phyloP scores from a whole-genome alignment of 495 filamentous ascomycete species.

The Aspergillus ellipticus region DNA sequence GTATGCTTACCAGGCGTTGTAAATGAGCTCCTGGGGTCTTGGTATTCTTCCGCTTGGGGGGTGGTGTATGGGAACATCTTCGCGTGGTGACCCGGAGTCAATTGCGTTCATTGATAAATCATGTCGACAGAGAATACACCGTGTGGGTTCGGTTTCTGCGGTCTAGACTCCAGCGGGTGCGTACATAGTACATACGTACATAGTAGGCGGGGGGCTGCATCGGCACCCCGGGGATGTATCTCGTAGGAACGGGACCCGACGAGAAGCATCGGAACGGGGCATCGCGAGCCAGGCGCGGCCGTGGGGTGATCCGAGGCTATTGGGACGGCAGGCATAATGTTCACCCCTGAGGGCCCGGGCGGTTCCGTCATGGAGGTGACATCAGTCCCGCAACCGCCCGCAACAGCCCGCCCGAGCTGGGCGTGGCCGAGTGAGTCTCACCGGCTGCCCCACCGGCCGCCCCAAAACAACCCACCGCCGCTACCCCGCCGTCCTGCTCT shows the following conservation, averaged over 20 bases:
- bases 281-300: too few species aligned
- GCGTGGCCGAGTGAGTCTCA: constrained; percentile 23
- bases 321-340: constrained; percentile 14
- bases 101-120: not conserved
- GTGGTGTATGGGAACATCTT: constrained; percentile 14
- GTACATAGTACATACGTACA: not conserved
- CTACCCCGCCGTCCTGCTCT: constrained; percentile 24
- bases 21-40: constrained; percentile 6
- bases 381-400: constrained; percentile 51
- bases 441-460: constrained; percentile 34
- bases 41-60: constrained; percentile 3
- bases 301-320: constrained; percentile 36
- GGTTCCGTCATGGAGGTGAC: constrained; percentile 39
- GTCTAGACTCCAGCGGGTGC: too few species aligned
- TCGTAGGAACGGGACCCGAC: too few species aligned
- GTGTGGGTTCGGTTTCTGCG: too few species aligned
- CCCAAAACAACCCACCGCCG: constrained; percentile 11
- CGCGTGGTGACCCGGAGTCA: not conserved
- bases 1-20: constrained; percentile 17
- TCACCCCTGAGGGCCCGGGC: constrained; percentile 24
- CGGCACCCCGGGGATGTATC: too few species aligned
- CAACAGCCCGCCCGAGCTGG: constrained; percentile 35
- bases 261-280: not conserved
- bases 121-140: too few species aligned
- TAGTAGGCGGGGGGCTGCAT: not conserved